Conservation (phyloP, 2,329 filamentous ascomycete species). For the Rutstroemia sp. region DNA sequence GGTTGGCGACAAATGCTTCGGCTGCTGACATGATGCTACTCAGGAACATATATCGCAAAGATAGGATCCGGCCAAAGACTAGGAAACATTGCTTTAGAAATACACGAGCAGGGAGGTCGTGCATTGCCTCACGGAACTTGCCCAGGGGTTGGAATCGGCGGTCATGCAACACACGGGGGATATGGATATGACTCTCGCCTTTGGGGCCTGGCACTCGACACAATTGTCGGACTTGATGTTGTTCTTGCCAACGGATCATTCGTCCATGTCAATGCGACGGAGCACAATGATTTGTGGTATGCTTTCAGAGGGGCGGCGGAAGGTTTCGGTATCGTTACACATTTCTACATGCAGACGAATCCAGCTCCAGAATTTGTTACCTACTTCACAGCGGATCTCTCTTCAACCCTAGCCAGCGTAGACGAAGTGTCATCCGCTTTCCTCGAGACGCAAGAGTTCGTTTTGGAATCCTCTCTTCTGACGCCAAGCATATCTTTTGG, state of each 20-base stretch:
- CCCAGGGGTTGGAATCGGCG: conserved; percentile 2
- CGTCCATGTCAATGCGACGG: conserved; percentile 18
- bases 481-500: conserved; percentile 35
- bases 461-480: conserved; percentile 33
- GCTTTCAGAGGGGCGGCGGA: conserved; percentile 30
- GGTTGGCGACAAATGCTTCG: neutral
- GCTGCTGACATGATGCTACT: neutral
- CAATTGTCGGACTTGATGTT: conserved; percentile 32
- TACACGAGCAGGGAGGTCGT: conserved; percentile 31
- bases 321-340: conserved; percentile 30
- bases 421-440: conserved; percentile 26
- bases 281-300: conserved; percentile 25
- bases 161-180: conserved; percentile 5
- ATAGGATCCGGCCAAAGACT: conserved; percentile 36
- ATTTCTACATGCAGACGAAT: conserved; percentile 29
- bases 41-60: conserved; percentile 15
- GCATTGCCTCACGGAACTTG: conserved; percentile 25
- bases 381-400: conserved; percentile 18
- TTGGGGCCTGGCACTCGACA: conserved; percentile 7
- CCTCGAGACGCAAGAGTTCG: conserved; percentile 34
- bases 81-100: conserved; percentile 34
- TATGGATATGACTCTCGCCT: conserved; percentile 3
- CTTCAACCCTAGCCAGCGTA: conserved; percentile 14
- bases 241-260: conserved; percentile 33
- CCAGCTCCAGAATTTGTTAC: conserved; percentile 27